These are phyloP conservation scores for Colletotrichum sojae DNA, from an alignment of 2,329 filamentous ascomycete species.

Conservation along the genomic window DNA sequence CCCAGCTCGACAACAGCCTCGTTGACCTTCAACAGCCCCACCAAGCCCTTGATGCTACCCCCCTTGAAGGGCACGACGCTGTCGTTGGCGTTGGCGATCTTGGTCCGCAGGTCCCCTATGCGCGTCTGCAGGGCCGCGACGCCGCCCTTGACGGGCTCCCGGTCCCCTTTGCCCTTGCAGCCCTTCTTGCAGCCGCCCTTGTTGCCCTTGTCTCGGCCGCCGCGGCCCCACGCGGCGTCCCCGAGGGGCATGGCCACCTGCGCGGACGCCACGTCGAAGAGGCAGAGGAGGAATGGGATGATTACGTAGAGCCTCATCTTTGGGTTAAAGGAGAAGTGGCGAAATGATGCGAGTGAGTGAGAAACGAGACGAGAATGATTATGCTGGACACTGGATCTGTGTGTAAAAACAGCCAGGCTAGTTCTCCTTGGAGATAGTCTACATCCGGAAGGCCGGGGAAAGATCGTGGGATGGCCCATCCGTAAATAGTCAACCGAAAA, in stretches of 20 bases:
- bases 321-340: not conserved
- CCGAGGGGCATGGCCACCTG: conserved; percentile 16
- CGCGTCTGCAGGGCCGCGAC: not conserved
- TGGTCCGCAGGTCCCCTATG: conserved; percentile 15
- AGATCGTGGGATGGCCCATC: conserved; percentile 15
- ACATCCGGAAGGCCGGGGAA: not conserved
- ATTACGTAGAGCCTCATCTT: conserved; percentile 19
- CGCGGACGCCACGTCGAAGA: conserved; percentile 13
- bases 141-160: conserved; percentile 15
- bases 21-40: conserved; percentile 34
- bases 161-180: conserved; percentile 24
- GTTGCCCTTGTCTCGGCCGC: conserved; percentile 1
- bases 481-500: conserved; percentile 26
- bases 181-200: conserved; percentile 5
- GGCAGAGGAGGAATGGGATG: conserved; percentile 22
- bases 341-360: not conserved
- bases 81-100: conserved; percentile 22
- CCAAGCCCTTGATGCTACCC: conserved; percentile 19
- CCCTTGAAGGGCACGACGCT: conserved; percentile 30
- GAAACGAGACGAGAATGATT: not conserved
- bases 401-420: not conserved
- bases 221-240: not conserved
- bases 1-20: conserved; percentile 29
- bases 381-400: not conserved
- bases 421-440: not conserved